Evolutionary conservation across 192 early-diverging fungal genomes (phyloP).

Genomic region (Blastocladiella britannica): DNA sequence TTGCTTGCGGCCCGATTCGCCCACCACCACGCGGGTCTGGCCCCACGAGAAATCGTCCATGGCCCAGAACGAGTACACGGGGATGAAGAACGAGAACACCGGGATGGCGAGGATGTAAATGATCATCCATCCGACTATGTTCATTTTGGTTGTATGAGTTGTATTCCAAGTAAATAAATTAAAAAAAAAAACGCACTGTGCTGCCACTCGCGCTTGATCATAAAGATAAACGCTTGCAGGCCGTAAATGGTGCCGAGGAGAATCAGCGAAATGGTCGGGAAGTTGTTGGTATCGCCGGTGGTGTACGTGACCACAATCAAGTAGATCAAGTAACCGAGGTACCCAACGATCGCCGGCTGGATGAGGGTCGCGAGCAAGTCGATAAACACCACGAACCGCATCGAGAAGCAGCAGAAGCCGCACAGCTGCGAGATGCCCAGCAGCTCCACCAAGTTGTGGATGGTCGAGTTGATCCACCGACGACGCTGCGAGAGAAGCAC

Average conservation of each 20-base stretch:
- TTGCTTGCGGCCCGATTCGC: constrained; percentile 61
- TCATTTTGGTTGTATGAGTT: no score
- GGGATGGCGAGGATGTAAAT: constrained; percentile 81
- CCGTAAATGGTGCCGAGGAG: constrained; percentile 77
- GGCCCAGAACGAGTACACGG: constrained; percentile 48
- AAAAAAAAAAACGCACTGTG: no score
- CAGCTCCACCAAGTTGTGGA: constrained; percentile 94
- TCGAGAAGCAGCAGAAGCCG: constrained; percentile 92
- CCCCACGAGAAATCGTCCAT: constrained; percentile 94
- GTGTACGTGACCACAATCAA: constrained; percentile 25
- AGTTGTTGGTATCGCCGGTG: constrained; percentile 5
- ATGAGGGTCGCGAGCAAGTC: constrained; percentile 82
- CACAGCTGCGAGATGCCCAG: constrained; percentile 82
- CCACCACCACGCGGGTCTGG: constrained; percentile 78
- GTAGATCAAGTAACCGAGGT: constrained; percentile 69
- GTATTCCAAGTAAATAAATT: no score
- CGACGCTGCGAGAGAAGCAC: constrained; percentile 92
- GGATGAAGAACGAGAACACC: constrained; percentile 73
- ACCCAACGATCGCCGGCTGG: constrained; percentile 76
- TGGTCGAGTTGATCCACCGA: constrained; percentile 99
- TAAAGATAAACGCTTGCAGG: constrained; percentile 69
- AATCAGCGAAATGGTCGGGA: constrained; percentile 61
- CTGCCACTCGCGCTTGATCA: constrained; percentile 66
- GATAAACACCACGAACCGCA: constrained; percentile 87
- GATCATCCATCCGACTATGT: constrained; percentile 97